phyloP scores from a whole-genome alignment of 83 land plant genomes.

The Picea mariana region DNA sequence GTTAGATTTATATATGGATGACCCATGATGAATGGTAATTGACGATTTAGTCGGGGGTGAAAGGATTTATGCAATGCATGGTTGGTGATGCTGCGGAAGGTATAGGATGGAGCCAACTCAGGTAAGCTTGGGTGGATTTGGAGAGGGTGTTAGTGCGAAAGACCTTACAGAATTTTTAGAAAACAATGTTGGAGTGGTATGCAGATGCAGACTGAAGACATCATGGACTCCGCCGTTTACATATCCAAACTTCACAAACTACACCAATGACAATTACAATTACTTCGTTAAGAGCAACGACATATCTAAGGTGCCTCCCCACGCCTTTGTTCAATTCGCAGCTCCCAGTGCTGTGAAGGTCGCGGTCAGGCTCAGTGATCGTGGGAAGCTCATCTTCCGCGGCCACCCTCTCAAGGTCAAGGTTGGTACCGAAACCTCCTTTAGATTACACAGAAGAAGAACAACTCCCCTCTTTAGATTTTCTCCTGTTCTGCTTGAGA shows the following conservation, averaged over 20 bases:
- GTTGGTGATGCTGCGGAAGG: too few species aligned
- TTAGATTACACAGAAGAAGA: slow-evolving; percentile 31
- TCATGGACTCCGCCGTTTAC: slow-evolving; percentile 61
- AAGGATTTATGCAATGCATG: too few species aligned
- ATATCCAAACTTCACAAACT: slow-evolving; percentile 34
- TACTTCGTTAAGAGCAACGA: neutral
- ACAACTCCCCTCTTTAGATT: slow-evolving; percentile 41
- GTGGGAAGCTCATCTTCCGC: slow-evolving; percentile 24
- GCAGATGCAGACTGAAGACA: slow-evolving; percentile 75
- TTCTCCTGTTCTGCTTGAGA: slow-evolving; percentile 42
- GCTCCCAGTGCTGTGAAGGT: slow-evolving; percentile 39
- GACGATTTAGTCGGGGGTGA: too few species aligned
- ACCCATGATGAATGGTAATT: too few species aligned
- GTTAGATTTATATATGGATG: too few species aligned
- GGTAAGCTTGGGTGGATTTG: slow-evolving; percentile 74
- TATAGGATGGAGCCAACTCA: slow-evolving; percentile 39
- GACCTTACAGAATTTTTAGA: slow-evolving; percentile 52
- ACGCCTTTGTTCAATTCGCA: slow-evolving; percentile 89
- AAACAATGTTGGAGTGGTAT: slow-evolving; percentile 48
- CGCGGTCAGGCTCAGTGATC: slow-evolving; percentile 43
- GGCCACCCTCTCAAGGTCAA: slow-evolving; percentile 32
- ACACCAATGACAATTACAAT: neutral
- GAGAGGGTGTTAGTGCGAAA: slow-evolving; percentile 35
- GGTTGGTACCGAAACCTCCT: slow-evolving; percentile 47
- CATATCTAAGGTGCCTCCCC: slow-evolving; percentile 44